Percentiles rank a stretch among this genome's conserved stretches.
Evolutionary conservation across 176 grass and related monocot species (phyloP).

Genomic region (Leersia perrieri): DNA sequence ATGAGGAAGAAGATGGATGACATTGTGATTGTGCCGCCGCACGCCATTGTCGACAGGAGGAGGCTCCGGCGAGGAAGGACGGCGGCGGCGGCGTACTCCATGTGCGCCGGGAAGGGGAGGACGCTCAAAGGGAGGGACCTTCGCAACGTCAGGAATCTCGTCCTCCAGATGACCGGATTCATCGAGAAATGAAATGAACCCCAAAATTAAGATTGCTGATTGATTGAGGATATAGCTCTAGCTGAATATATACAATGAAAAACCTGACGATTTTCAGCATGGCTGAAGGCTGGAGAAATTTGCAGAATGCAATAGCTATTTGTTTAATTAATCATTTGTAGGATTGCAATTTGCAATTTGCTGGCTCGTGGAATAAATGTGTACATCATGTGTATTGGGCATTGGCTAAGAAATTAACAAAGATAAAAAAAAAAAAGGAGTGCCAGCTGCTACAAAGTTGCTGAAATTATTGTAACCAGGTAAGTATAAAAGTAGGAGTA

Average conservation of each 20-base stretch:
- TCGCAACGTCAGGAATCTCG: slow-evolving; percentile 45
- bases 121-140: slow-evolving; percentile 89
- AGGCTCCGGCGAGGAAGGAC: slow-evolving; percentile 20
- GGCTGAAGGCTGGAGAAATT: background rate
- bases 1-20: background rate
- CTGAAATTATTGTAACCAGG: background rate
- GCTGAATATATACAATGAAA: background rate
- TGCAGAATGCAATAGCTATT: background rate
- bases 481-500: background rate
- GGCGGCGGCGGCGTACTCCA: slow-evolving; percentile 54
- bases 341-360: background rate
- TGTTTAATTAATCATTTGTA: background rate
- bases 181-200: slow-evolving; percentile 72
- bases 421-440: background rate
- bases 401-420: background rate
- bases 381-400: background rate
- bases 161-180: slow-evolving; percentile 75
- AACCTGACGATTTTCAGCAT: slow-evolving; percentile 20
- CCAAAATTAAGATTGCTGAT: background rate
- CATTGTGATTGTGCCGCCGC: slow-evolving; percentile 31
- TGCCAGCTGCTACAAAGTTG: background rate
- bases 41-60: slow-evolving; percentile 29
- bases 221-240: background rate
- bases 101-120: slow-evolving; percentile 69
- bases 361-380: slow-evolving; percentile 16